A percentile compares a stretch with the other conserved stretches of the same genome.
phyloP scores from a whole-genome alignment of 768 basidiomycete genomes.

The Trametes gibbosa region DNA sequence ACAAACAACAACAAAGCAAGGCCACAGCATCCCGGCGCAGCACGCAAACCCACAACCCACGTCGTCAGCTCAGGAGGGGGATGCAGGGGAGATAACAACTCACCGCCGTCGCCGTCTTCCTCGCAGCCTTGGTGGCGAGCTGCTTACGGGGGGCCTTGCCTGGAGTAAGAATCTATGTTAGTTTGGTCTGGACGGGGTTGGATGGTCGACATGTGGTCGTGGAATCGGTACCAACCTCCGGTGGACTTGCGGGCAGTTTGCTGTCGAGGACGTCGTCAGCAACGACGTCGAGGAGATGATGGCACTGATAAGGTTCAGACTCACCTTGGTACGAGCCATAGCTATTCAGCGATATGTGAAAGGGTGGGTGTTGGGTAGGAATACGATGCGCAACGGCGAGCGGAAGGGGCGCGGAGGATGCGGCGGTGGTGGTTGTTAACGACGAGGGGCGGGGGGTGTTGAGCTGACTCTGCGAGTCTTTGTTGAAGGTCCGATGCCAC shows the following conservation, averaged over 20 bases:
- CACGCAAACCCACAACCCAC: slow-evolving; percentile 22
- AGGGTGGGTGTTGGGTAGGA: slow-evolving; percentile 9
- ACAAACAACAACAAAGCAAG: slow-evolving; percentile 20
- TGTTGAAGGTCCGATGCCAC: slow-evolving; percentile 27
- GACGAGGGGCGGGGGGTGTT: slow-evolving; percentile 25
- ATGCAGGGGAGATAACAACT: slow-evolving; percentile 14
- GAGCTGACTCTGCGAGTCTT: slow-evolving; percentile 20
- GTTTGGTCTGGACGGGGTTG: slow-evolving; percentile 22
- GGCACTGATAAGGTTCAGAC: slow-evolving; percentile 12
- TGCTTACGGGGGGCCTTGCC: slow-evolving; percentile 43
- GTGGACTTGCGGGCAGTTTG: slow-evolving; percentile 99
- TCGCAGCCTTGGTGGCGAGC: slow-evolving; percentile 46
- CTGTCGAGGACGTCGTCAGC: slow-evolving; percentile 42
- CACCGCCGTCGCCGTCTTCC: slow-evolving; percentile 38
- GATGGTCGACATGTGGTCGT: slow-evolving; percentile 16
- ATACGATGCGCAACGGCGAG: slow-evolving; percentile 21
- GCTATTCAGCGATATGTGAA: slow-evolving; percentile 20
- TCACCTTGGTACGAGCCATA: slow-evolving; percentile 91
- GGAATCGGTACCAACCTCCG: slow-evolving; percentile 66
- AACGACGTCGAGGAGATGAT: slow-evolving; percentile 31
- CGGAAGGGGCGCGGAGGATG: slow-evolving; percentile 14
- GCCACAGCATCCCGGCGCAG: slow-evolving; percentile 11
- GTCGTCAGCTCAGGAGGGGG: slow-evolving; percentile 17
- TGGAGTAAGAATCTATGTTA: slow-evolving; percentile 25
- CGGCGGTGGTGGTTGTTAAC: slow-evolving; percentile 25